Percentiles rank a stretch among this genome's conserved stretches.
These are phyloP conservation scores for Cenchrus purpureus DNA, from an alignment of 176 grass and related monocot genomes.

Conservation along the genomic window DNA sequence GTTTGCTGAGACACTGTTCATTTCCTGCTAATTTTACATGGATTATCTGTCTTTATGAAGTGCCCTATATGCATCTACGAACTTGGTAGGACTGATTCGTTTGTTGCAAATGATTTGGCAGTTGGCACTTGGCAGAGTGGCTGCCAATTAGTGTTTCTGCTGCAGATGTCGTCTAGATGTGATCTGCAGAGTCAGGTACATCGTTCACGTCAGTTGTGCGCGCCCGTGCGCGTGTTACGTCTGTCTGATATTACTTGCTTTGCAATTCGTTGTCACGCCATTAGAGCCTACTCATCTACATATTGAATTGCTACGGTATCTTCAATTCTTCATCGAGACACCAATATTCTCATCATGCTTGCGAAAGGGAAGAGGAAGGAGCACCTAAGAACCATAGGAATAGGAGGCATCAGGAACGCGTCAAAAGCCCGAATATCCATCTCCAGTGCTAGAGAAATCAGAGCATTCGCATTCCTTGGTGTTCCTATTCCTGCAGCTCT, in stretches of 20 bases:
- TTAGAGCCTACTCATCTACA: neutral
- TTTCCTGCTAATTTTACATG: too few relatives aligned
- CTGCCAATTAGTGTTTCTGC: neutral
- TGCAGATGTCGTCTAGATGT: neutral
- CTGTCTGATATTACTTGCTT: neutral
- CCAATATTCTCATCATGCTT: neutral
- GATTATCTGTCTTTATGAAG: neutral
- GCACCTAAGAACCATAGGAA: slow-evolving; percentile 31
- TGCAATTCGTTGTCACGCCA: neutral
- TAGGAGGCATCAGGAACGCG: slow-evolving; percentile 32
- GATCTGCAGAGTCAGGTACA: neutral
- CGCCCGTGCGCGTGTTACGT: neutral
- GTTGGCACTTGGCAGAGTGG: too few relatives aligned
- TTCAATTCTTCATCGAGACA: too few relatives aligned
- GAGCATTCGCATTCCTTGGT: slow-evolving; percentile 11
- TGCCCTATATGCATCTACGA: too few relatives aligned
- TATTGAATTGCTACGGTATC: too few relatives aligned
- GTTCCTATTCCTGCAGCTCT: slow-evolving; percentile 22
- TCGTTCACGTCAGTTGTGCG: neutral
- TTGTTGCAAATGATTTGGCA: neutral
- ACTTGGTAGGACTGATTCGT: neutral
- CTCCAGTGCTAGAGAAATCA: neutral
- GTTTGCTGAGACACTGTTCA: neutral
- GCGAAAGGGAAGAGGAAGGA: slow-evolving; percentile 29
- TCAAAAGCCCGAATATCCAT: neutral